A percentile compares a stretch with the other conserved stretches of the same genome.
phyloP scores from a whole-genome alignment of 306 rosid genomes.

The Rosa persica region DNA sequence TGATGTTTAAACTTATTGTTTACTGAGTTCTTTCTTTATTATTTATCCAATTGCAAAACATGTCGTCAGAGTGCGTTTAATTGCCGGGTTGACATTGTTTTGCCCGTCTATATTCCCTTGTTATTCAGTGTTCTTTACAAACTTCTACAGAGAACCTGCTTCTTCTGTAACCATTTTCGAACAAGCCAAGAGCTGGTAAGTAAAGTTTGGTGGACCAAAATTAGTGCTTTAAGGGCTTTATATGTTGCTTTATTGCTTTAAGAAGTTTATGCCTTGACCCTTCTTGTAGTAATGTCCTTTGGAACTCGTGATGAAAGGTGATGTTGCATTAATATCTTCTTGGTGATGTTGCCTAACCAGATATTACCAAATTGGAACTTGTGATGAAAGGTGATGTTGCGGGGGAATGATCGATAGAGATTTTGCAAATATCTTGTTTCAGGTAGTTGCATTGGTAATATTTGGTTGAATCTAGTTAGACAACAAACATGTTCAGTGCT shows the following conservation, averaged over 20 bases:
- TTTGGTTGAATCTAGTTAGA: not conserved
- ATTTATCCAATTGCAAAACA: slow-evolving; percentile 65
- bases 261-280: not conserved
- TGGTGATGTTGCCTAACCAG: too few relatives aligned
- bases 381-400: too few relatives aligned
- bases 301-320: slow-evolving; percentile 70
- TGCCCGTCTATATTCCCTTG: slow-evolving; percentile 69
- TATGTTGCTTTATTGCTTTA: not conserved
- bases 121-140: slow-evolving; percentile 54
- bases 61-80: slow-evolving; percentile 52
- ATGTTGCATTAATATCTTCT: too few relatives aligned
- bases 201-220: slow-evolving; percentile 5
- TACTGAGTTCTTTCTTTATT: slow-evolving; percentile 6
- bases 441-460: too few relatives aligned
- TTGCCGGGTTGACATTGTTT: slow-evolving; percentile 75
- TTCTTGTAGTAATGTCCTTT: slow-evolving; percentile 13
- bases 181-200: slow-evolving; percentile 45
- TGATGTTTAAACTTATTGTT: slow-evolving; percentile 17
- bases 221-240: not conserved
- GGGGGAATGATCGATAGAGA: too few relatives aligned
- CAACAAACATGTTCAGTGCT: not conserved
- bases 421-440: too few relatives aligned
- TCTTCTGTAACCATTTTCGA: slow-evolving; percentile 55
- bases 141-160: slow-evolving; percentile 57
- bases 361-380: too few relatives aligned